phyloP scores from a whole-genome alignment of 441 rosid species.

The Populus trichocarpa region DNA sequence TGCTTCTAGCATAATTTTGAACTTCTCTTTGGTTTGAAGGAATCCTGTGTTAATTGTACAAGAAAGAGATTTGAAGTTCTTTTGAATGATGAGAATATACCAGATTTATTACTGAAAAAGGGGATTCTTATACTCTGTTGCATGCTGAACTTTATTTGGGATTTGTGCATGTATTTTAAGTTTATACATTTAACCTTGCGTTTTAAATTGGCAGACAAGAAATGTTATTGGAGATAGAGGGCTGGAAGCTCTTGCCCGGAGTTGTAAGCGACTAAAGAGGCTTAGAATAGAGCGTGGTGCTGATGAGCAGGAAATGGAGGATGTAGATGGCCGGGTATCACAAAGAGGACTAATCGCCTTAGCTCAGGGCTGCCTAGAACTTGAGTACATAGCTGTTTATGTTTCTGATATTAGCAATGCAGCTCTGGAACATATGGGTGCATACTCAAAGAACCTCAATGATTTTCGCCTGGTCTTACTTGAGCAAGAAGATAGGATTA shows the following conservation, averaged over 20 bases:
- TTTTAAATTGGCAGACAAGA: constrained; percentile 64
- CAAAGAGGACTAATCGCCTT: constrained; percentile 80
- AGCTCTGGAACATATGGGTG: constrained; percentile 68
- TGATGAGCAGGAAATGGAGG: constrained; percentile 80
- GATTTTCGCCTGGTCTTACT: constrained; percentile 90
- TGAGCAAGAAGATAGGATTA: constrained; percentile 61
- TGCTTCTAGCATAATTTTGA: background rate
- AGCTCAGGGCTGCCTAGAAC: constrained; percentile 77
- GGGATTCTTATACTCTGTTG: background rate
- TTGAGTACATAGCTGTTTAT: constrained; percentile 79
- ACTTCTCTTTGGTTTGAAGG: background rate
- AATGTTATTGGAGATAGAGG: constrained; percentile 94
- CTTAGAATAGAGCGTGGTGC: constrained; percentile 92
- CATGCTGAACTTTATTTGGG: background rate
- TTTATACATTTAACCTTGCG: constrained; percentile 2
- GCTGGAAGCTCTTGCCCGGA: constrained; percentile 68
- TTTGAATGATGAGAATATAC: background rate
- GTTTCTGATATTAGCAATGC: constrained; percentile 81
- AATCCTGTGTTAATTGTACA: background rate
- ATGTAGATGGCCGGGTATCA: constrained; percentile 80
- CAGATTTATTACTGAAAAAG: background rate
- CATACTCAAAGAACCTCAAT: constrained; percentile 53
- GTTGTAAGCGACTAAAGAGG: constrained; percentile 70
- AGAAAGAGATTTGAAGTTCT: background rate
- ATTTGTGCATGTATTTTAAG: background rate